Evolutionary conservation across 164 flowering plant genomes (phyloP).

Genomic region (Dillenia turbinata): DNA sequence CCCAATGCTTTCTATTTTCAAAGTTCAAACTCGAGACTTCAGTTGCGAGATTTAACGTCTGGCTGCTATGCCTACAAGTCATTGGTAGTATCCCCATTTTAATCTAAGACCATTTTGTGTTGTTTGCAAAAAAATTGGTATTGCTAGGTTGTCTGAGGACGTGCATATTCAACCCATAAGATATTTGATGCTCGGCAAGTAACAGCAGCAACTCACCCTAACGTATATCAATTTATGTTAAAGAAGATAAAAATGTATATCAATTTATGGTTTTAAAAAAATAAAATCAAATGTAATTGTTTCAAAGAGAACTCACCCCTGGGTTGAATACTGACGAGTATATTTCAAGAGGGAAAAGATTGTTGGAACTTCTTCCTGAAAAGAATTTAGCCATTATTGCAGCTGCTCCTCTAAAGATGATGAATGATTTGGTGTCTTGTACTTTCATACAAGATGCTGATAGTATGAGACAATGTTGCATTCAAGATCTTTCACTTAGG

Average conservation of each 20-base stretch:
- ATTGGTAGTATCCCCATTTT: no score
- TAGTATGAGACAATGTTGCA: constrained; percentile 72
- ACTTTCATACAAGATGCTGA: constrained; percentile 89
- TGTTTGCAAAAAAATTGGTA: not conserved
- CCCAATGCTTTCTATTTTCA: no score
- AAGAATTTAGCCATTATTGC: constrained; percentile 84
- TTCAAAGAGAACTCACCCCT: constrained; percentile 78
- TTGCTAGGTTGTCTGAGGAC: constrained; percentile 25
- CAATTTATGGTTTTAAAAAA: not conserved
- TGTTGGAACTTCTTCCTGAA: constrained; percentile 80
- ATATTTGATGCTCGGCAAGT: constrained; percentile 78
- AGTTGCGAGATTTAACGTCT: no score
- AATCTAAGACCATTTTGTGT: not conserved
- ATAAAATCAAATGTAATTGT: constrained; percentile 34
- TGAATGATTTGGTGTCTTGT: constrained; percentile 95
- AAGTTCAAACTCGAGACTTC: no score
- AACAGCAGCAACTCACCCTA: constrained; percentile 71
- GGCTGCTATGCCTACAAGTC: no score
- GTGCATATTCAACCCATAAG: constrained; percentile 36
- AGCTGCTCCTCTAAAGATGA: constrained; percentile 93
- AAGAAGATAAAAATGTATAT: not conserved
- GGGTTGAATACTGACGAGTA: constrained; percentile 72
- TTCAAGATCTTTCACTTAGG: constrained; percentile 36
- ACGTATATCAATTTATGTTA: not conserved
- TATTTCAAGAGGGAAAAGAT: constrained; percentile 56